A percentile compares a stretch with the other conserved stretches of the same genome.
phyloP scores from a whole-genome alignment of 495 filamentous ascomycete genomes.

The Amorphotheca resinae region DNA sequence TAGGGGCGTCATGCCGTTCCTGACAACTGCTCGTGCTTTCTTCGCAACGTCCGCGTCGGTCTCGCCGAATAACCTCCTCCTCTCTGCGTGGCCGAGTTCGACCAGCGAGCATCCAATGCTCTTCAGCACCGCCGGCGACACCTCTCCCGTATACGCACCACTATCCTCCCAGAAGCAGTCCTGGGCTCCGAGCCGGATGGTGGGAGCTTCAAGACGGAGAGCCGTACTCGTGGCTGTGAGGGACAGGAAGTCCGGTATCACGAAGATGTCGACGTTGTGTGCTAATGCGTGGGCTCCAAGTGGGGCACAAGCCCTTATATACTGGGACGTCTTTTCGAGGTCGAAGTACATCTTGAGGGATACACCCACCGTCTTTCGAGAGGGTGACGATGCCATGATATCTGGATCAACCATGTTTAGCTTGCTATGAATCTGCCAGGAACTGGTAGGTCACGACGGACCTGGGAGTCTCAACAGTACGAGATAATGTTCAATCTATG shows the following conservation, averaged over 20 bases:
- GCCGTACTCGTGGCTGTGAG: constrained; percentile 44
- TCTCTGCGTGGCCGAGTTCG: constrained; percentile 71
- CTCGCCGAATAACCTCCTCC: constrained; percentile 55
- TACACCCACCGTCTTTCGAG: constrained; percentile 61
- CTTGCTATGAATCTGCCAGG: too few relatives aligned
- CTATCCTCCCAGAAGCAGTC: constrained; percentile 53
- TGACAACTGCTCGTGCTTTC: constrained; percentile 54
- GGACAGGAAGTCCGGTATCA: constrained; percentile 66
- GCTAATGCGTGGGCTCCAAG: constrained; percentile 20
- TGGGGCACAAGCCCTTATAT: constrained; percentile 35
- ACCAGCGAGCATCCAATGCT: constrained; percentile 57
- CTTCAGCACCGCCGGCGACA: constrained; percentile 52
- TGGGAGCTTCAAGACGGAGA: constrained; percentile 28
- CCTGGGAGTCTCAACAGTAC: too few relatives aligned
- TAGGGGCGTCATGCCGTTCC: constrained; percentile 61
- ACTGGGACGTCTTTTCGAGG: constrained; percentile 47
- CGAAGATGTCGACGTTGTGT: constrained; percentile 38
- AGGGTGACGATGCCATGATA: constrained; percentile 26
- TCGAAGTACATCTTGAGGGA: constrained; percentile 80
- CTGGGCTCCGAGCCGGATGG: constrained; percentile 60
- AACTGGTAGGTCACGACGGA: too few relatives aligned
- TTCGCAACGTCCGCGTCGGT: constrained; percentile 47
- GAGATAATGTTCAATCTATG: too few relatives aligned
- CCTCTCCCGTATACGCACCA: constrained; percentile 67
- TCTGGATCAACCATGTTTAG: too few relatives aligned